Evolutionary conservation across 1,284 basidiomycete species (phyloP), one percentile per base, ranked within the genome.

Genomic region (Pulveroboletus sp.): DNA sequence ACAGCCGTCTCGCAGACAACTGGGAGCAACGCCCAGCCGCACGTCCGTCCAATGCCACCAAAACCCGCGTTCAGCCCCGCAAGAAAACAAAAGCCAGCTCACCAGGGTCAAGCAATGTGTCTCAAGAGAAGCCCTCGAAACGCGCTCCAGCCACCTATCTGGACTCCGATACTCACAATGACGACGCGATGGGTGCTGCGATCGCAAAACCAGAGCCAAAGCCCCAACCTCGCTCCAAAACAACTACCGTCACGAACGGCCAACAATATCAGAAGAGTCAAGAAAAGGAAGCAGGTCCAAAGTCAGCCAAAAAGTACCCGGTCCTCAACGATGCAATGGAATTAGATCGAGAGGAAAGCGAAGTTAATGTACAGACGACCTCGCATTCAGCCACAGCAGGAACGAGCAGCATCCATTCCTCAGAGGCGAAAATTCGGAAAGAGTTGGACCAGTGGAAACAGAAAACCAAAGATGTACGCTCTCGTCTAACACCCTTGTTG

Each of bases 391-490:
- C 42, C 24, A 46, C 43, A 11, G 44, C 38, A 36, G 66, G 57
- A 40, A 51, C 57, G 33, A 66, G n/a, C 43, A 62, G 56, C 38
- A 42, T 12, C 18, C 57, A 54, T 33, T 10, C 56, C 28, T 35
- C 64, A 5, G 63, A 68, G 18, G 39, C 25, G 20, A 59, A 51
- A 43, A 43, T 9, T 18, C 57, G 49, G 38, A 71, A 60, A 42
- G 70, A 74, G 43, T 46, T 73, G 51, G 69, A 72, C 4, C 56
- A 55, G 24, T 74, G 67, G 72, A 74, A 69, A 55, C 61, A 65
- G 40, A 73, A 67, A 42, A 52, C 58, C 17, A 69, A 60, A 56
- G 64, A 71, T 20, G 72, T 71, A 52, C 7, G 61, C 43, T 25
- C n/a, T 49, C 11, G 11, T 10, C 14, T 50, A 29, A 25, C 17